Evolutionary conservation across 495 filamentous ascomycete species (phyloP), one percentile per base, ranked within the genome.

Genomic region (Mytilinidion resinicola): DNA sequence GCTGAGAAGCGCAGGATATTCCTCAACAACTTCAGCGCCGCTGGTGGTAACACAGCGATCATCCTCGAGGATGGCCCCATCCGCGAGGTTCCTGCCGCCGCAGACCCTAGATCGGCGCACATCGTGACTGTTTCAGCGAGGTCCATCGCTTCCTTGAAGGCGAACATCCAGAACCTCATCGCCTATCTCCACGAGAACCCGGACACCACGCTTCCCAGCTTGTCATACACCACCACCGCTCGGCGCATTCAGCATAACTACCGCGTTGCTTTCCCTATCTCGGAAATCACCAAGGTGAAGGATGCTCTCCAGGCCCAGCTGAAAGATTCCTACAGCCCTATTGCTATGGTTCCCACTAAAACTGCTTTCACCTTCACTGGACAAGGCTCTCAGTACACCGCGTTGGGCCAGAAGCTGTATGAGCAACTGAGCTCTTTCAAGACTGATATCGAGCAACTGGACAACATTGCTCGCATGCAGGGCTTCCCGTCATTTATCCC

Each of bases 401-500:
- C 77, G n/a, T 83, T 95, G 62, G 88, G 86, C 39, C 81, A 83
- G 67, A 79, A 90, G 59, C 70, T 91, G 9, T 92, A 83, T 68
- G 70, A 82, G 48, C 75, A 83, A 57, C 76, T 81, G 61, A 74
- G 80, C 4, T 70, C 80, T n/a, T 95, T 93, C 80, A 82, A 83
- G 41, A 68, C 78, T 15, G 79, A 80, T 48, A 86, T 96, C 52
- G 76, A 86, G 49, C 81, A 87, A 56, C 83, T 90, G 54, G 78
- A 93, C 64, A 75, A 80, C 37, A 78, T 91, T 43, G 83, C 80
- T 12, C 76, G 78, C 34, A 78, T 83, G 37, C 90, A 89, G 49
- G 86, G 82, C 19, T 85, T 89, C 60, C 85, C 83, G 11, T 83
- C 84, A 0, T 84, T 89, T 68, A 60, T 87, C 15, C 73, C 82